Conservation (phyloP, 805 yeast genomes). For the Kuraishia ogatae region DNA sequence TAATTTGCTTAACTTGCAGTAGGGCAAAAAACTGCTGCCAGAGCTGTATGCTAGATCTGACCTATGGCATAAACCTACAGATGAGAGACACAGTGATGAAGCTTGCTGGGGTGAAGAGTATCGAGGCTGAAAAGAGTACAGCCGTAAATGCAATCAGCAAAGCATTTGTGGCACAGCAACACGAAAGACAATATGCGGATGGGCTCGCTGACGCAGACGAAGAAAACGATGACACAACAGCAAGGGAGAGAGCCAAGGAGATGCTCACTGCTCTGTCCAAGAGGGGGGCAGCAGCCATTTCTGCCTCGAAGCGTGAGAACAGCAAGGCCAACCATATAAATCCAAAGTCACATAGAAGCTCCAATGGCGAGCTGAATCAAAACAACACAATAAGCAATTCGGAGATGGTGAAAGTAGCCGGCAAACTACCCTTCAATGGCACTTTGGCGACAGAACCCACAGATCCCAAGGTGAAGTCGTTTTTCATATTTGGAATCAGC, state of each 20-base stretch:
- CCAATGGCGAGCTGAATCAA: not conserved
- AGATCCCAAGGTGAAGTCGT: slow-evolving; percentile 36
- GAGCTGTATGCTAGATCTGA: slow-evolving; percentile 73
- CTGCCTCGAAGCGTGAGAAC: not conserved
- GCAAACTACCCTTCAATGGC: slow-evolving; percentile 64
- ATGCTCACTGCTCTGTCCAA: slow-evolving; percentile 42
- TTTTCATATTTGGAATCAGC: slow-evolving; percentile 71
- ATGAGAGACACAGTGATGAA: slow-evolving; percentile 74
- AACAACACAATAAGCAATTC: slow-evolving; percentile 14
- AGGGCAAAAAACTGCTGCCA: slow-evolving; percentile 80
- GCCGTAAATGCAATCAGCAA: slow-evolving; percentile 45
- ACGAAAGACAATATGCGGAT: slow-evolving; percentile 15
- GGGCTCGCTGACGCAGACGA: slow-evolving; percentile 5
- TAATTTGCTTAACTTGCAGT: slow-evolving; percentile 76
- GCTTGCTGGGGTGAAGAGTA: slow-evolving; percentile 41
- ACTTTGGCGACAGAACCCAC: slow-evolving; percentile 31
- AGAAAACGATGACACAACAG: slow-evolving; percentile 15
- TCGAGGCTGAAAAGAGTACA: slow-evolving; percentile 27
- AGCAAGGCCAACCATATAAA: not conserved
- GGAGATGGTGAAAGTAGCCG: slow-evolving; percentile 43
- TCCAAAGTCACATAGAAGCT: not conserved
- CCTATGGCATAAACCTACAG: slow-evolving; percentile 71
- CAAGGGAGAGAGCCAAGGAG: slow-evolving; percentile 33
- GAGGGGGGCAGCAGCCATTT: slow-evolving; percentile 4
- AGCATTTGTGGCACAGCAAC: slow-evolving; percentile 44